A percentile compares a stretch with the other conserved stretches of the same genome.
These are phyloP conservation scores for Begonia masoniana DNA, from an alignment of 306 rosid species.

Conservation along the genomic window DNA sequence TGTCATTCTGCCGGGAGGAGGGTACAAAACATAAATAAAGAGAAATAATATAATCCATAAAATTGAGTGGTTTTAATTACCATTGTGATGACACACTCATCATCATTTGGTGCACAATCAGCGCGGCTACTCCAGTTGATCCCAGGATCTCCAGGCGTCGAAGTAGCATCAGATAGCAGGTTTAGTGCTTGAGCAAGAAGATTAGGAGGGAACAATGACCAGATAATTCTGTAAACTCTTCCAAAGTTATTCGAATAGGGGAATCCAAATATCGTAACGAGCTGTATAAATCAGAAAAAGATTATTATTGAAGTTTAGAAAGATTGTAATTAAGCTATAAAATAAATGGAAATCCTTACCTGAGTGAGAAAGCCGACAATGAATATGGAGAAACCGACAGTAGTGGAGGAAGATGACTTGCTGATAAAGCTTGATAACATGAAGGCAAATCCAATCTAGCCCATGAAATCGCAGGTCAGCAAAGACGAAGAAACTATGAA, in stretches of 20 bases:
- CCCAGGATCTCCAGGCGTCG: constrained; percentile 40
- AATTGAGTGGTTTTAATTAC: constrained; percentile 22
- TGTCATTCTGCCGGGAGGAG: constrained; percentile 46
- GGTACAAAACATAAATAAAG: constrained; percentile 8
- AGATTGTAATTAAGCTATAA: constrained; percentile 7
- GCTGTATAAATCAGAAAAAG: constrained; percentile 29
- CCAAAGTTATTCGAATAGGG: constrained; percentile 23
- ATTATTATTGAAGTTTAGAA: constrained; percentile 4
- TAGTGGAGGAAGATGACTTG: constrained; percentile 73
- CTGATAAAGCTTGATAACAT: constrained; percentile 69
- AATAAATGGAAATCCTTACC: constrained; percentile 33
- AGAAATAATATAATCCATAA: too few relatives aligned
- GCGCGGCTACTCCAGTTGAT: constrained; percentile 66
- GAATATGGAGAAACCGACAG: constrained; percentile 50
- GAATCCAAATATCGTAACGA: constrained; percentile 36
- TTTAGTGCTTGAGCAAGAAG: constrained; percentile 56
- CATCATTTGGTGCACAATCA: constrained; percentile 26
- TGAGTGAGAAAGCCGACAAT: constrained; percentile 67
- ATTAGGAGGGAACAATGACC: constrained; percentile 87
- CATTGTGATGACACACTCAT: constrained; percentile 49
- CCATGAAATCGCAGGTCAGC: constrained; percentile 3
- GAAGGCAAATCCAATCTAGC: constrained; percentile 75
- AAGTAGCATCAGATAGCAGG: constrained; percentile 44
- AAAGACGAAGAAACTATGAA: constrained; percentile 2
- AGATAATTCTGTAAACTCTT: constrained; percentile 13